Evolutionary conservation across 1,284 basidiomycete genomes (phyloP), one percentile per base, ranked within the genome.

Genomic region (Pascua guehoae): DNA sequence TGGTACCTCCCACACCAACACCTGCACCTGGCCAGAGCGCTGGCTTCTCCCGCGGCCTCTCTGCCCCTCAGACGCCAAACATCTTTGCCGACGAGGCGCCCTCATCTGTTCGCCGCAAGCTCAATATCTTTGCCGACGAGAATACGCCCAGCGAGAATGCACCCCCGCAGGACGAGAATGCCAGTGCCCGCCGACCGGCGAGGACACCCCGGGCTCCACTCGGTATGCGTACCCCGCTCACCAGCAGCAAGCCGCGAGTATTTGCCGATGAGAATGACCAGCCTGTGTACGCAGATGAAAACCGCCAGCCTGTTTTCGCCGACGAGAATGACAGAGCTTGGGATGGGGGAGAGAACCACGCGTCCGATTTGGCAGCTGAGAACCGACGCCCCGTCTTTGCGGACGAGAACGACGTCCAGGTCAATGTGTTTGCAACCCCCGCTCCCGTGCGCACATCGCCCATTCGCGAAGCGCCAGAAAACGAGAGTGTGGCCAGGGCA

Each of bases 1-100:
- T 65, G 48, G 70, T 79, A 0, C 77, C 78, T 2, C 77, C 77
- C 0, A 79, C 78, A 0, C 78, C 78, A 1, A 78, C 75, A 0
- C 76, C 76, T 0, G 68, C 69, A 4, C 54, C 58, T 2, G 56
- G 56, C 10, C 42, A 51, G n/a, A 39, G 47, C 37, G 47, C 47
- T 40, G 41, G 41, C 24, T 32, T 32, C 39, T 36, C 47, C 10
- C 42, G 46, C 17, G 42, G 47, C 36, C 3, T 42, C 5, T 18
- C 45, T 7, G 17, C 32, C 8, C 51, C 42, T 12, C 45, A 39
- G 45, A 49, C 59, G 41, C 57, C 57, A 10, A 51, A 54, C 52
- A 51, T 60, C 38, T 60, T 60, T 36, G 55, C 52, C 8, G 49
- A 44, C 16, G 50, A 48, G 36, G 48, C 43, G 2, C 18, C 39